Evolutionary conservation across 2,329 filamentous ascomycete species (phyloP).

Genomic region (Nectriaceae sp.): DNA sequence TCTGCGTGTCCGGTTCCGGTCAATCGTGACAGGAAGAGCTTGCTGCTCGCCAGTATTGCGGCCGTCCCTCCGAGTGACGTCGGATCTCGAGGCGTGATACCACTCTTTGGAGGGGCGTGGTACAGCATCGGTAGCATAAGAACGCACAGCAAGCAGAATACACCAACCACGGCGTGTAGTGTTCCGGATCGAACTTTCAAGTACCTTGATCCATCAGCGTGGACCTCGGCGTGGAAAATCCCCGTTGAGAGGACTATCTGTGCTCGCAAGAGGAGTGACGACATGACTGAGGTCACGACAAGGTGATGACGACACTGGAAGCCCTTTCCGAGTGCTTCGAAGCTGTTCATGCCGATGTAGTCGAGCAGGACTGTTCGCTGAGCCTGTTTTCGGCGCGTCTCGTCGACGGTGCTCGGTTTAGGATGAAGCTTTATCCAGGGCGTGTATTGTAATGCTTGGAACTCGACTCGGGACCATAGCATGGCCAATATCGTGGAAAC

Average conservation of each 20-base stretch:
- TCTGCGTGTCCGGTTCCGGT: slow-evolving; percentile 24
- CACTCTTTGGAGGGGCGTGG: slow-evolving; percentile 24
- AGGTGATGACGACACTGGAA: slow-evolving; percentile 29
- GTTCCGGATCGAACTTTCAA: slow-evolving; percentile 21
- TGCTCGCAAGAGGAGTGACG: slow-evolving; percentile 25
- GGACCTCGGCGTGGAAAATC: slow-evolving; percentile 24
- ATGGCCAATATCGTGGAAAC: slow-evolving; percentile 27
- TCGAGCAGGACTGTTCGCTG: slow-evolving; percentile 30
- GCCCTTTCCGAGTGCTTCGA: slow-evolving; percentile 21
- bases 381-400: slow-evolving; percentile 30
- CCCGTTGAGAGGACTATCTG: slow-evolving; percentile 31
- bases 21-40: slow-evolving; percentile 23
- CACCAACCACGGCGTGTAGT: slow-evolving; percentile 25
- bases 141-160: slow-evolving; percentile 22
- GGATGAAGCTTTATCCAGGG: slow-evolving; percentile 32
- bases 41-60: slow-evolving; percentile 25
- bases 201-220: slow-evolving; percentile 17
- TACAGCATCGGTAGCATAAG: slow-evolving; percentile 28
- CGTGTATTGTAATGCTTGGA: slow-evolving; percentile 29
- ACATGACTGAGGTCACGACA: slow-evolving; percentile 21
- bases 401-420: slow-evolving; percentile 24
- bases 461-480: slow-evolving; percentile 30
- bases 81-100: slow-evolving; percentile 31
- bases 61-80: slow-evolving; percentile 30
- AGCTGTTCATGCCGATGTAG: slow-evolving; percentile 24